These are phyloP conservation scores for Fusarium sulawesiense DNA, from an alignment of 2,329 filamentous ascomycete genomes.

Conservation along the genomic window DNA sequence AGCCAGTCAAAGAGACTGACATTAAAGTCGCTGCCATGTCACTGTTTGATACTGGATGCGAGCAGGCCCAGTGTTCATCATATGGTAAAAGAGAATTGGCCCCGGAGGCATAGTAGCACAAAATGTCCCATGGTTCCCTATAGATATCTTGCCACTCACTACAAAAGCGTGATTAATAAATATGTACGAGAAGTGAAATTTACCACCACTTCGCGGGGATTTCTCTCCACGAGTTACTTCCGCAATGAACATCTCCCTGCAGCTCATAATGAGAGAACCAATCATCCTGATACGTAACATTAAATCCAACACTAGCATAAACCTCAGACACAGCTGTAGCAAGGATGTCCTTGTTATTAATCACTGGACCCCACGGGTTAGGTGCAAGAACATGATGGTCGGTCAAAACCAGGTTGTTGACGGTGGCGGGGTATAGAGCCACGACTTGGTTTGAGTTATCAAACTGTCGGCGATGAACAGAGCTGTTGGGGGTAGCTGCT, in stretches of 20 bases:
- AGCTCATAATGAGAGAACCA: conserved; percentile 44
- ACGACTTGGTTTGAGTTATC: neutral
- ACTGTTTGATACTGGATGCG: neutral
- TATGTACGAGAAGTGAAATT: too few relatives aligned
- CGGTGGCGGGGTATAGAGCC: conserved; percentile 25
- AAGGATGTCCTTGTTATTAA: conserved; percentile 45
- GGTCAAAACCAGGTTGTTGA: conserved; percentile 42
- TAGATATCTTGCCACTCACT: neutral
- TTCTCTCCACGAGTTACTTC: conserved; percentile 28
- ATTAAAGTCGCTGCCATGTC: neutral
- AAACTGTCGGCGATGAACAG: neutral
- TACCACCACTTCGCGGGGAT: neutral
- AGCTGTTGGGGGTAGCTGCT: neutral
- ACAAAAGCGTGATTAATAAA: neutral
- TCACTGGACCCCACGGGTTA: conserved; percentile 45
- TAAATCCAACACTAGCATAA: conserved; percentile 39
- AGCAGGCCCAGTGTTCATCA: conserved; percentile 4
- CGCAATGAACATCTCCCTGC: conserved; percentile 46
- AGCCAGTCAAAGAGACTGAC: neutral
- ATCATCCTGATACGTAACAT: conserved; percentile 44
- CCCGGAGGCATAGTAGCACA: neutral
- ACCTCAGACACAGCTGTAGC: conserved; percentile 29
- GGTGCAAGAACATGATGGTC: conserved; percentile 29
- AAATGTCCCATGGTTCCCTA: neutral
- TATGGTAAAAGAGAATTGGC: neutral